A percentile compares a stretch with the other conserved stretches of the same genome.
phyloP scores from a whole-genome alignment of 192 early-diverging fungal species.

The Kappamyces sp. region DNA sequence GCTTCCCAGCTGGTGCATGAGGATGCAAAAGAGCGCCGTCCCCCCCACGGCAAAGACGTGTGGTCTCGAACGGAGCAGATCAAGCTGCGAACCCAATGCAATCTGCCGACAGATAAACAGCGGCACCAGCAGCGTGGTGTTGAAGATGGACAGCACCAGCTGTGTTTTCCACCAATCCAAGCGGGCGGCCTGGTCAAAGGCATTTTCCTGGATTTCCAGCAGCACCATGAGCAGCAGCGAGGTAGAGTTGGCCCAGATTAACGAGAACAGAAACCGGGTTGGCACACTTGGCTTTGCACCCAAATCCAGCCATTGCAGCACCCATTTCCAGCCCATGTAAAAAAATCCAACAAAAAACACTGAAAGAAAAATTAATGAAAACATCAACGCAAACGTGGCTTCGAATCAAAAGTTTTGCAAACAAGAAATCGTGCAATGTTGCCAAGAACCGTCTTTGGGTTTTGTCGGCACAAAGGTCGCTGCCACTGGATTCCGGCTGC shows the following conservation, averaged over 20 bases:
- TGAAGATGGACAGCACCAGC: background rate
- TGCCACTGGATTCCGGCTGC: too few species aligned
- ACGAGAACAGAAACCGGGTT: background rate
- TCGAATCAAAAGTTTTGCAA: too few species aligned
- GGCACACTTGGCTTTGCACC: too few species aligned
- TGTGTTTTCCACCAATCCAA: constrained; percentile 3
- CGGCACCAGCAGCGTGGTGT: background rate
- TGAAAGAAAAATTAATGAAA: too few species aligned
- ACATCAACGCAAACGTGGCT: too few species aligned
- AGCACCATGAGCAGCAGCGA: constrained; percentile 4
- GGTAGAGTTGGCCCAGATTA: constrained; percentile 2
- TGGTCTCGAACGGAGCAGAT: background rate
- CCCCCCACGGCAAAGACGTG: background rate
- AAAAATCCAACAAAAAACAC: too few species aligned
- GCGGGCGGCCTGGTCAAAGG: background rate
- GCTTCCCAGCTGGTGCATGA: background rate
- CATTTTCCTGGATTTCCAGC: background rate
- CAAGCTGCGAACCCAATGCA: background rate
- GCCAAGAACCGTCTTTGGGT: too few species aligned
- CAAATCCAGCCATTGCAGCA: too few species aligned
- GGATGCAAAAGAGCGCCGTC: background rate
- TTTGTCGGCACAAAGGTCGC: too few species aligned
- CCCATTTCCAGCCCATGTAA: too few species aligned
- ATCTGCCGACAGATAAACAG: constrained; percentile 5
- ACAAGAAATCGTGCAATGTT: too few species aligned